These are phyloP conservation scores for Gossypium turneri DNA, from an alignment of 345 rosid genomes.

Conservation along the genomic window DNA sequence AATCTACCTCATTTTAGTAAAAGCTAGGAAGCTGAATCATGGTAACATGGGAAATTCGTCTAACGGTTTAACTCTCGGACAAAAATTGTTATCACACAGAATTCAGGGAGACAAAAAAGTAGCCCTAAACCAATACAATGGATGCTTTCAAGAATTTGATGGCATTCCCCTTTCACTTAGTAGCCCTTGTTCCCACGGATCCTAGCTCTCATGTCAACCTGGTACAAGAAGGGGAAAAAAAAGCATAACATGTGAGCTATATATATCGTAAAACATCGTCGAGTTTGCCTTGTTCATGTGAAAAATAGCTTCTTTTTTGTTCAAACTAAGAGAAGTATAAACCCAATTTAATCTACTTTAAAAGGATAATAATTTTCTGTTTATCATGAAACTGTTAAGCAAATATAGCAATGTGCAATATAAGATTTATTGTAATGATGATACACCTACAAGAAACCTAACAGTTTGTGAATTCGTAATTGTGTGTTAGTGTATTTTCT, in stretches of 20 bases:
- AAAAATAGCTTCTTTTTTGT: neutral
- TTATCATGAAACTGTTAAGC: neutral
- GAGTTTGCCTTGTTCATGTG: neutral
- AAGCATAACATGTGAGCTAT: neutral
- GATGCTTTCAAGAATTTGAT: neutral
- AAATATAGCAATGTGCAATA: neutral
- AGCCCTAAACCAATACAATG: neutral
- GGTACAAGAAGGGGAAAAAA: neutral
- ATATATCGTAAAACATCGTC: neutral
- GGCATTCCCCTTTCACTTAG: conserved; percentile 26
- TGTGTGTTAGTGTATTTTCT: neutral
- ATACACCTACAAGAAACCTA: neutral
- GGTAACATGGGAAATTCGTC: neutral
- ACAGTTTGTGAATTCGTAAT: neutral
- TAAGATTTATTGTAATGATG: neutral
- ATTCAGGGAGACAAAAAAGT: neutral
- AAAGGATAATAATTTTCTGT: neutral
- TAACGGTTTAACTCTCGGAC: neutral
- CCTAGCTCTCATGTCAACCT: conserved; percentile 98
- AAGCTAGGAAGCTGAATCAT: neutral
- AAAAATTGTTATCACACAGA: neutral
- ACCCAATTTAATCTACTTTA: neutral
- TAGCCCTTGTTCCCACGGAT: conserved; percentile 96
- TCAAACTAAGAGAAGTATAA: neutral
- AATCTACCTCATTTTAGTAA: neutral